Evolutionary conservation across 768 basidiomycete genomes (phyloP).

Genomic region (Suillus decipiens): DNA sequence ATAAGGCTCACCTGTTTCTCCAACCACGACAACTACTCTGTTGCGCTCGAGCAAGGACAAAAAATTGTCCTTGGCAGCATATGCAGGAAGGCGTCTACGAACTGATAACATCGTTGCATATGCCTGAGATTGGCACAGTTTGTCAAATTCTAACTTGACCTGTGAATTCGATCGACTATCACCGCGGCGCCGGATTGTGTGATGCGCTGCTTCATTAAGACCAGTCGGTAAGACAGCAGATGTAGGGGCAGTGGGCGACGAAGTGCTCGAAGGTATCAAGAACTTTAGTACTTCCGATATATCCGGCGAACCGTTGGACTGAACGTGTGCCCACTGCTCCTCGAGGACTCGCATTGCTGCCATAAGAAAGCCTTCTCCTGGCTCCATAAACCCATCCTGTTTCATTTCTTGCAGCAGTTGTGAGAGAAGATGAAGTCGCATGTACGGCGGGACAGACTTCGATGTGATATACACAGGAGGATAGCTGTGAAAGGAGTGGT

Average conservation of each 20-base stretch:
- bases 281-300: slow-evolving; percentile 66
- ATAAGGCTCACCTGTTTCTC: slow-evolving; percentile 71
- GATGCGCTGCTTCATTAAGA: slow-evolving; percentile 18
- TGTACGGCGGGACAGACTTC: slow-evolving; percentile 67
- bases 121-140: slow-evolving; percentile 41
- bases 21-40: slow-evolving; percentile 81
- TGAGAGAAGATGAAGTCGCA: slow-evolving; percentile 80
- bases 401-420: slow-evolving; percentile 59
- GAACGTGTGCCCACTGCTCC: slow-evolving; percentile 64
- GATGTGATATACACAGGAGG: slow-evolving; percentile 80
- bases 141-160: slow-evolving; percentile 56
- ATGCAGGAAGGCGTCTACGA: slow-evolving; percentile 76
- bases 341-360: slow-evolving; percentile 70
- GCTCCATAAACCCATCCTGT: slow-evolving; percentile 54
- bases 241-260: slow-evolving; percentile 9
- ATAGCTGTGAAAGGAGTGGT: slow-evolving; percentile 48
- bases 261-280: slow-evolving; percentile 43
- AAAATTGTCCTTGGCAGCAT: slow-evolving; percentile 63
- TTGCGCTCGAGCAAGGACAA: slow-evolving; percentile 55
- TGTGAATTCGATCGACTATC: slow-evolving; percentile 49
- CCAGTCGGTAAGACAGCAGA: slow-evolving; percentile 17
- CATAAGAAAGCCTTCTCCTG: slow-evolving; percentile 73
- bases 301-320: slow-evolving; percentile 75
- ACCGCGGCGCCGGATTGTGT: slow-evolving; percentile 9
- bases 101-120: slow-evolving; percentile 58